Base-by-base conservation (phyloP, 768 basidiomycete species). In the Trametes sanguinea region DNA sequence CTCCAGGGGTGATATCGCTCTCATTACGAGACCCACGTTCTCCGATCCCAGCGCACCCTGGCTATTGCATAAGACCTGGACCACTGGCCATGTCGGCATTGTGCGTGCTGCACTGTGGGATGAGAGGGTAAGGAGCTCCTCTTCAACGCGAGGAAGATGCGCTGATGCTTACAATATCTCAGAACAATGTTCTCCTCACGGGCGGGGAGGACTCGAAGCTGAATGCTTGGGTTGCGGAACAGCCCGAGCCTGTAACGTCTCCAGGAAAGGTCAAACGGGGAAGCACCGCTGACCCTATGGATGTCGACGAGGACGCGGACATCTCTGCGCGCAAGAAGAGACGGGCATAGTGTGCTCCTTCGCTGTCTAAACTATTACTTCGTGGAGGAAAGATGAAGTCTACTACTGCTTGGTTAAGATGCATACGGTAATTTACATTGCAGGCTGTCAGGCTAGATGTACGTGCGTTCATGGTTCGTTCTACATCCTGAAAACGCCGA, bases 401-500 rank as follows among this genome's bases (percentile, higher is more conserved):
- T 22, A 22, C 27, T 13, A 10, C 22, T 30, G 17, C 45, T 59
- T 37, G 37, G 22, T 45, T 8, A 39, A 35, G 37, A 46, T 37
- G 50, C 29, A 56, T 45, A 51, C 10, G 48, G 45, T 54, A 50
- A 58, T 54, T 27, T 59, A 55, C 44, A 62, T 42, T 16, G 32
- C 4, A 51, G 11, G 30, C 35, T 55, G 43, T n/a, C 35, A n/a
- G 29, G 50, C 43, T 33, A 44, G 30, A 43, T 40, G 4, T 3
- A 40, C 11, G 13, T n/a, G n/a, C 53, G 39, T 42, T 7, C 29
- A 42, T n/a, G 1, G 22, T 22, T 45, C 17, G 35, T 42, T 29
- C 33, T 54, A 30, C 39, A 10, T 27, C 37, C 75, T 80, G 76
- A 94, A 95, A 40, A 92, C 91, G 6, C 94, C 94, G 76, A 90